Conservation (phyloP, 345 rosid species). For the Salix suchowensis region DNA sequence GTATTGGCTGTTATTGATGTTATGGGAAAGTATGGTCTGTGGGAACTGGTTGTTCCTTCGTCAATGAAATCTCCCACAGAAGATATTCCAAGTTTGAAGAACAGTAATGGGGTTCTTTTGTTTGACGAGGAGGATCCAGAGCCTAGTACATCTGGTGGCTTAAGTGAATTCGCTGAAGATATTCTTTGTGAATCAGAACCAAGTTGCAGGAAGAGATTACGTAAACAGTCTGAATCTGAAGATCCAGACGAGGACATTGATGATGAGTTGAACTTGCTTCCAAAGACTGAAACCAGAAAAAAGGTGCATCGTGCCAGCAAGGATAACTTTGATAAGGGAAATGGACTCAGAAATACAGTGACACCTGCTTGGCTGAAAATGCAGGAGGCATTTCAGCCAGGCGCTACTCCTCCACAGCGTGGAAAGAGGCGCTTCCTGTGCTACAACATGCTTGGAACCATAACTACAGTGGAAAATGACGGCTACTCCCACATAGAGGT, state of each 20-base stretch:
- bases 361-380: slow-evolving; percentile 48
- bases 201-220: slow-evolving; percentile 57
- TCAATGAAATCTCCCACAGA: slow-evolving; percentile 85
- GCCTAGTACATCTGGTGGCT: slow-evolving; percentile 50
- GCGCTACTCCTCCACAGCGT: slow-evolving; percentile 63
- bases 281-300: slow-evolving; percentile 37
- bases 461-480: slow-evolving; percentile 82
- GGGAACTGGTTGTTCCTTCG: slow-evolving; percentile 90
- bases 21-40: slow-evolving; percentile 68
- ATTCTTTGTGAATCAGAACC: slow-evolving; percentile 57
- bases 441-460: slow-evolving; percentile 88
- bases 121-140: slow-evolving; percentile 69
- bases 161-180: slow-evolving; percentile 61
- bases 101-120: slow-evolving; percentile 61
- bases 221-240: slow-evolving; percentile 46
- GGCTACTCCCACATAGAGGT: slow-evolving; percentile 96
- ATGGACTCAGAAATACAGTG: slow-evolving; percentile 26
- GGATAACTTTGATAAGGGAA: slow-evolving; percentile 40
- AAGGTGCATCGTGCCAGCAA: slow-evolving; percentile 25
- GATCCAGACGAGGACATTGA: slow-evolving; percentile 42
- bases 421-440: slow-evolving; percentile 84
- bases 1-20: slow-evolving; percentile 85
- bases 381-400: slow-evolving; percentile 95
- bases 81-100: slow-evolving; percentile 62
- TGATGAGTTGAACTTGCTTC: slow-evolving; percentile 40